Percentiles rank a stretch among this genome's conserved stretches.
Conservation (phyloP, 2,329 filamentous ascomycete species). For the Fusarium siculi region DNA sequence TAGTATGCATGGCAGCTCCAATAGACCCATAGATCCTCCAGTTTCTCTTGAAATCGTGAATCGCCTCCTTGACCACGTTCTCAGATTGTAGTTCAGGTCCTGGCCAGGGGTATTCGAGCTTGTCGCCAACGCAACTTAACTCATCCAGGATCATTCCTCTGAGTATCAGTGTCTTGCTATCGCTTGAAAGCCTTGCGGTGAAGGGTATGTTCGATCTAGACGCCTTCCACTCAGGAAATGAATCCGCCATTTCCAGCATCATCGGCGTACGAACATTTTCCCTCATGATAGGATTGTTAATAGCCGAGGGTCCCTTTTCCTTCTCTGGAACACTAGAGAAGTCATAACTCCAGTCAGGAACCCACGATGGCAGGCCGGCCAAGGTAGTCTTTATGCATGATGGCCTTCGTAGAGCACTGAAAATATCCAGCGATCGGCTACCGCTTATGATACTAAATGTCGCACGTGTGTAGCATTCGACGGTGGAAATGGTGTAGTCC, state of each 20-base stretch:
- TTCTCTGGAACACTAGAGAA: background rate
- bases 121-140: accelerated
- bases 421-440: background rate
- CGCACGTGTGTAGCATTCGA: background rate
- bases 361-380: accelerated
- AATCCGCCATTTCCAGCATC: background rate
- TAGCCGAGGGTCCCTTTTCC: background rate
- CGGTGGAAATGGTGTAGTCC: background rate
- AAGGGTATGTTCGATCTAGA: background rate
- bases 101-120: background rate
- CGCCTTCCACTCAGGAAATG: background rate
- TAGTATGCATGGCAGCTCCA: background rate
- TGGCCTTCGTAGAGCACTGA: background rate
- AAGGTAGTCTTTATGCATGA: background rate
- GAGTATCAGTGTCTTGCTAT: background rate
- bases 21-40: background rate
- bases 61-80: accelerated
- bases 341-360: background rate
- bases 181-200: background rate
- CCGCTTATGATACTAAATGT: background rate
- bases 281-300: background rate
- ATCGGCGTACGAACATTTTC: background rate
- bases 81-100: background rate
- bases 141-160: background rate
- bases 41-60: background rate